A percentile compares a stretch with the other conserved stretches of the same genome.
phyloP scores from a whole-genome alignment of 2,329 filamentous ascomycete species.

The Cladosporium sp. region DNA sequence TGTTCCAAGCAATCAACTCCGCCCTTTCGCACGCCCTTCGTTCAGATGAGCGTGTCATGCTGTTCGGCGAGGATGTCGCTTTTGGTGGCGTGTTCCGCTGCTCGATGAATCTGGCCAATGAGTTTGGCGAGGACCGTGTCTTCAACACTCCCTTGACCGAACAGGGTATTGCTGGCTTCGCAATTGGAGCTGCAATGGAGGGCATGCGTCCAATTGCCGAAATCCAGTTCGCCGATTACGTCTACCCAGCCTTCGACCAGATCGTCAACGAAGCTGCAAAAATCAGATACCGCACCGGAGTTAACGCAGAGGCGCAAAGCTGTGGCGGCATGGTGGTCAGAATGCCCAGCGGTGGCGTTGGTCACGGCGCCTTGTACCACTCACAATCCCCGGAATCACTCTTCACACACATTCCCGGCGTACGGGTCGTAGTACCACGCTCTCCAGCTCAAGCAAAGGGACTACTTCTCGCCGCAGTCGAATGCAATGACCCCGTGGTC shows the following conservation, averaged over 20 bases:
- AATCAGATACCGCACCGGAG: constrained; percentile 72
- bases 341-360: constrained; percentile 88
- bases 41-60: constrained; percentile 78
- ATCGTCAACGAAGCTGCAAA: constrained; percentile 92
- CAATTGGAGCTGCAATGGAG: constrained; percentile 83
- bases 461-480: constrained; percentile 73
- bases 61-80: constrained; percentile 96
- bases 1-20: constrained; percentile 92
- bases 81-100: constrained; percentile 93
- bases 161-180: constrained; percentile 93
- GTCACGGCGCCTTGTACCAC: constrained; percentile 86
- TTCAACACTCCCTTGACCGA: constrained; percentile 96
- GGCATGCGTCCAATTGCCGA: constrained; percentile 92
- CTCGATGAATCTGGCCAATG: constrained; percentile 77
- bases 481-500: constrained; percentile 78
- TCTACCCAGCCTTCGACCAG: constrained; percentile 91
- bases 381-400: constrained; percentile 86
- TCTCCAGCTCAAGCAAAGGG: constrained; percentile 89
- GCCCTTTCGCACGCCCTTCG: constrained; percentile 80
- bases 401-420: constrained; percentile 83
- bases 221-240: constrained; percentile 94
- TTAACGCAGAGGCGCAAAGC: constrained; percentile 39
- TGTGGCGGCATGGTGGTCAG: constrained; percentile 80
- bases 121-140: constrained; percentile 82
- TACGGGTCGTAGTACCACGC: constrained; percentile 81